Evolutionary conservation across 2,329 filamentous ascomycete genomes (phyloP), one percentile per base, ranked within the genome.

Genomic region (Fusarium euwallaceae): DNA sequence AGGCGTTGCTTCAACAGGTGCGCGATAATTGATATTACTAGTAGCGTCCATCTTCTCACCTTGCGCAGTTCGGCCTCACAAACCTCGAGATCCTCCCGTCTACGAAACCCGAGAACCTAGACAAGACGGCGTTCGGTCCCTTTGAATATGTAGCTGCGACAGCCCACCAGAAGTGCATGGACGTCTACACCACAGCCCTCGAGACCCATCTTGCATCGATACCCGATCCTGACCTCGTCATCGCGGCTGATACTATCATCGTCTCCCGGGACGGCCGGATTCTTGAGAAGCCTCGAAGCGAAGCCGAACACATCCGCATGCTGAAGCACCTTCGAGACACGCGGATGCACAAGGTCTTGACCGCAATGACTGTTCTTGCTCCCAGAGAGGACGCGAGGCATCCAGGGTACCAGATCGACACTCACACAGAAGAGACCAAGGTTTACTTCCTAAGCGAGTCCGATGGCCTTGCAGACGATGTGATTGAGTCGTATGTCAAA

Each of bases 121-220:
- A 94, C 78, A 98, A 98, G 83, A 82, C 85, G 9, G 82, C 84
- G 3, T 89, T 96, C 69, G 91, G 92, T 1, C 94, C 97, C 1
- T 93, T 94, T 82, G 95, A 97, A 85, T 99, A 99, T 85, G 97
- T 98, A 22, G 88, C 95, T 16, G 91, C 92, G 67, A 99, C 97
- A 2, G 96, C 96, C 4, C 90, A 91, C 24, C 90, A 93, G 77
- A 99, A 99, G 84, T 94, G 92, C 61, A 88, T 95, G 51, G 89
- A 93, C 55, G 94, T 98, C 11, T 91, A 91, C 82, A 79, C 85
- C 63, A 78, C 81, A 4, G 85, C 84, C 5, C 77, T 91, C 17
- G 81, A 84, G 65, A 82, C 80, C n/a, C 80, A 87, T 56, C 77
- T 85, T 17, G 82, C 82, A 51, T 84, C 87, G 7, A 84, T 85